Evolutionary conservation across 352 stramenopile species (phyloP).

Genomic region (Globisporangium paddicum): DNA sequence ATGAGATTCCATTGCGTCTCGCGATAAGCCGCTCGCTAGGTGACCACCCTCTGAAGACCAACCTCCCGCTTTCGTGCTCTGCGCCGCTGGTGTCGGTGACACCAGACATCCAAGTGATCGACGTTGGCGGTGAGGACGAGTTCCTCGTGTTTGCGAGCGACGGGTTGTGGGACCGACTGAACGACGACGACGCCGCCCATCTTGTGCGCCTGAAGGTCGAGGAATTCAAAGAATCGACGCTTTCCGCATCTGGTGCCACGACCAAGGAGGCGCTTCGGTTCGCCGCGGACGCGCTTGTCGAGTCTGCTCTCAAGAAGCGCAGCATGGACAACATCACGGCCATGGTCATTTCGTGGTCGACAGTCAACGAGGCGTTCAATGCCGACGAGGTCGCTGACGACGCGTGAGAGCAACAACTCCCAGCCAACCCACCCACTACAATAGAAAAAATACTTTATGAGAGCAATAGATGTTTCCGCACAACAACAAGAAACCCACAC

Average conservation of each 20-base stretch:
- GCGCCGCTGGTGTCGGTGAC: constrained; percentile 65
- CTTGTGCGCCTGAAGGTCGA: constrained; percentile 52
- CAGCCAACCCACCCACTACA: background rate
- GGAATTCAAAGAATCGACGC: constrained; percentile 24
- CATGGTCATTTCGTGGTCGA: constrained; percentile 61
- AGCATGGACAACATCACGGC: constrained; percentile 84
- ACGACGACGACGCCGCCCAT: constrained; percentile 56
- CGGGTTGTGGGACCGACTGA: constrained; percentile 75
- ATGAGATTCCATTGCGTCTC: constrained; percentile 62
- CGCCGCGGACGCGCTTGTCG: constrained; percentile 59
- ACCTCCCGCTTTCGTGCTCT: constrained; percentile 51
- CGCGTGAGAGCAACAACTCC: constrained; percentile 2
- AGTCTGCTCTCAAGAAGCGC: constrained; percentile 56
- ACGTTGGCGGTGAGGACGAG: constrained; percentile 46
- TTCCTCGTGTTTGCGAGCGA: constrained; percentile 76
- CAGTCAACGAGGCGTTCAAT: constrained; percentile 13
- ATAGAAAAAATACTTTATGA: constrained; percentile 5
- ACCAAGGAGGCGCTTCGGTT: constrained; percentile 51
- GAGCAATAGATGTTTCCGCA: constrained; percentile 5
- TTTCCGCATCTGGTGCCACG: constrained; percentile 14
- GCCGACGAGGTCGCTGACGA: constrained; percentile 15
- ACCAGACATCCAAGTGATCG: constrained; percentile 63
- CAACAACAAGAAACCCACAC: background rate
- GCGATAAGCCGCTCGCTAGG: constrained; percentile 73
- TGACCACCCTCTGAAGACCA: constrained; percentile 75